Conservation (phyloP, 768 basidiomycete genomes). For the Tylopilus subfusipes region DNA sequence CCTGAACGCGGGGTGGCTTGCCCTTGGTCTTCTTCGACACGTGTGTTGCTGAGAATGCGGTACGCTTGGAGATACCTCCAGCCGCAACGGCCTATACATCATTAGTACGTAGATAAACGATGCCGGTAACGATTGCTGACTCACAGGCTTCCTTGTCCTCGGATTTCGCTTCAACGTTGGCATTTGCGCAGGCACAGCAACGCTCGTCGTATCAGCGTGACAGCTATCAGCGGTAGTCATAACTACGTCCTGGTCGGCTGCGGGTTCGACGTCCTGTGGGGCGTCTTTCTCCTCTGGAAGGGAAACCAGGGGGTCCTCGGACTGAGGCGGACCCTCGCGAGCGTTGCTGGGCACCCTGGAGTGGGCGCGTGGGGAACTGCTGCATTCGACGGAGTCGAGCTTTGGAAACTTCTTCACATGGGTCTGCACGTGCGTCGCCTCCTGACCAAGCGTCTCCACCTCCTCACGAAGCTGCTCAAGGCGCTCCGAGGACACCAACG, state of each 20-base stretch:
- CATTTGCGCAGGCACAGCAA: not conserved
- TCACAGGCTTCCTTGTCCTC: conserved; percentile 27
- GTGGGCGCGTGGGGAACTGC: not conserved
- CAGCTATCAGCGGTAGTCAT: not conserved
- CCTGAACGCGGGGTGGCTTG: conserved; percentile 10
- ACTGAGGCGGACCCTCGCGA: not conserved
- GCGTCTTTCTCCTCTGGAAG: conserved; percentile 1
- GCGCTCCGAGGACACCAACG: conserved; percentile 29
- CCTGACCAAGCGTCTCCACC: conserved; percentile 15
- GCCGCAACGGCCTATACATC: conserved; percentile 15
- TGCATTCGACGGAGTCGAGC: not conserved
- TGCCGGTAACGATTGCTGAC: conserved; percentile 11
- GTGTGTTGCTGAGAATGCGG: conserved; percentile 13
- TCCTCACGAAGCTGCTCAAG: conserved; percentile 17
- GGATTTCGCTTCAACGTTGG: conserved; percentile 24
- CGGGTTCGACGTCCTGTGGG: not conserved
- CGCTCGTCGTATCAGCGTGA: not conserved
- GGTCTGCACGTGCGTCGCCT: conserved; percentile 4
- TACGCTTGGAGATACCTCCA: conserved; percentile 19
- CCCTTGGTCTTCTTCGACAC: conserved; percentile 19
- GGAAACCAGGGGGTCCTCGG: not conserved
- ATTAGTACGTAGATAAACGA: conserved; percentile 16
- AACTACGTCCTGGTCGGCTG: not conserved
- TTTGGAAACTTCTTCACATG: not conserved
- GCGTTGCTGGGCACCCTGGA: not conserved